These are phyloP conservation scores for Tulasnella sp. DNA, from an alignment of 768 basidiomycete species.

Conservation along the genomic window DNA sequence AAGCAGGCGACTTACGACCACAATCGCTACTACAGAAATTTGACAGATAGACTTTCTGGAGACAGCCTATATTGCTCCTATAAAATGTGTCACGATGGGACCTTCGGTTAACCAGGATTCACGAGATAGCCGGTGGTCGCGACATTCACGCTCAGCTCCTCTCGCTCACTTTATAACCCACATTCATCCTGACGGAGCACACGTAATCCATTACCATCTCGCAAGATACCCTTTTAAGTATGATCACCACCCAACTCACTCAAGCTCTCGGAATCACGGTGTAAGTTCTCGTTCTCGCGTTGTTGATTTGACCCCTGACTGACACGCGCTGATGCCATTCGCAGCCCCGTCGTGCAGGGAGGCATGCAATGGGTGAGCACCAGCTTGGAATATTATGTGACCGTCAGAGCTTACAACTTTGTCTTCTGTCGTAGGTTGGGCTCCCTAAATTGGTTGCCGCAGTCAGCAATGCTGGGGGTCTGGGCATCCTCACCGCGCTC, in stretches of 20 bases:
- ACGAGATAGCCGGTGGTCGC: not conserved
- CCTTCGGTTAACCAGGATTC: not conserved
- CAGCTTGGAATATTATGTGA: not conserved
- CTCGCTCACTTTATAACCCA: not conserved
- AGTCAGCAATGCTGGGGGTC: conserved; percentile 71
- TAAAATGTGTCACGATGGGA: too few relatives aligned
- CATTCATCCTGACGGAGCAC: not conserved
- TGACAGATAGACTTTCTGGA: too few relatives aligned
- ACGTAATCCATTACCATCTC: not conserved
- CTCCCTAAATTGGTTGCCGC: conserved; percentile 62
- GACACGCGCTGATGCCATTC: not conserved
- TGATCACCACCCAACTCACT: conserved; percentile 23
- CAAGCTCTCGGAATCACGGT: conserved; percentile 22
- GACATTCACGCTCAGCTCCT: not conserved
- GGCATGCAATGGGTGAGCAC: conserved; percentile 78
- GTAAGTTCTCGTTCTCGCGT: not conserved
- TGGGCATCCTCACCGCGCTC: conserved; percentile 42
- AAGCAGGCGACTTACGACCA: too few relatives aligned
- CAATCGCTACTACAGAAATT: too few relatives aligned
- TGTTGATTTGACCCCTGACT: not conserved
- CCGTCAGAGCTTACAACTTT: not conserved
- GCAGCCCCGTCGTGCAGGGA: conserved; percentile 62
- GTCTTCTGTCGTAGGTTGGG: conserved; percentile 53
- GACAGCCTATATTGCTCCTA: too few relatives aligned
- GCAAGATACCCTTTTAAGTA: not conserved